Base-by-base conservation (phyloP, 1,284 basidiomycete genomes). In the Erythrobasidium hasegawianum region DNA sequence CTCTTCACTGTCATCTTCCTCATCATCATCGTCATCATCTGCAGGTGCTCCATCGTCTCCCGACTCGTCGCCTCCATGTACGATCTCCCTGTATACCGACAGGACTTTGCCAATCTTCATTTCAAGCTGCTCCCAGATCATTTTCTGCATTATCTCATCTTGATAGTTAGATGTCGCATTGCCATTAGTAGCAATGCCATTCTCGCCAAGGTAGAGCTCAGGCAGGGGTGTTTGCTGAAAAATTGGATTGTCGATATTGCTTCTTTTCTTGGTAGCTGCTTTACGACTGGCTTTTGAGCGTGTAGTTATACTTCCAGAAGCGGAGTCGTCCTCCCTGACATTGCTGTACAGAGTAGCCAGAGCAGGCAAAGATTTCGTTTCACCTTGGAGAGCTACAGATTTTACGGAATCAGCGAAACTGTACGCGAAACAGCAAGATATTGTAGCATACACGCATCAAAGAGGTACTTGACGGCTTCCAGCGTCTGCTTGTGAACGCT, bases 111-210 rank as follows among this genome's bases (percentile, higher is more conserved):
- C 83, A 26, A 85, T 79, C 54, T 88, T 81, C 55, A 95, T 80
- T 75, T 96, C 93, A 58, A 95, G 77, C 78, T 96, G 95, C 54
- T 87, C 86, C 95, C 95, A 98, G 26, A 97, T 81, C 77, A 96
- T 93, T 66, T 90, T 41, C 11, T 89, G 22, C 85, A 82, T 71
- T 5, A 47, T n/a, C n/a, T 24, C 22, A 24, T 47, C 22, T 47
- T 83, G 78, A 56, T 90, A 81, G n/a, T 80, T 72, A 16, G 75
- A 43, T 75, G 75, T 64, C 72, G 78, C 55, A 71, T 74, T 68
- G 26, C 74, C 62, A 24, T 75, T 72, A 66, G 76, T 75, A 47
- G 76, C 54, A 55, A 64, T 26, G 14, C 49, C 53, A 41, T 71
- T 54, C 0, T 70, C 72, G 33, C 33, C 33, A 26, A 72, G 68